Base-by-base conservation (phyloP, 495 filamentous ascomycete genomes). In the Saxispiralis lemnorum region DNA sequence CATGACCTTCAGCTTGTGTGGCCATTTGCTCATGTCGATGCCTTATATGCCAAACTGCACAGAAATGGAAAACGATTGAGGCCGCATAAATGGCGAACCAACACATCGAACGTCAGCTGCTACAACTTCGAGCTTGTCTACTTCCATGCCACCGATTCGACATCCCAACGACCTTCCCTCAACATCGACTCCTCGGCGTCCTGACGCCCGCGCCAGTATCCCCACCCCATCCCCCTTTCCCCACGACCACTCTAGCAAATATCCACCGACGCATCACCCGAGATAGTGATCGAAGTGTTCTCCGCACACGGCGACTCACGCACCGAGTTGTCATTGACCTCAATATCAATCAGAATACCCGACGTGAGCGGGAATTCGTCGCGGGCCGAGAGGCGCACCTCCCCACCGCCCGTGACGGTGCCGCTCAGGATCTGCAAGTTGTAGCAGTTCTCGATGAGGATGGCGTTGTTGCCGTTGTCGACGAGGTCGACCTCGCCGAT, bases 381-480 rank as follows among this genome's bases (percentile, higher is more conserved):
- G 20, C 65, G 51, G 2, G 64, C 62, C 10, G 64, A 35, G 20
- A 68, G 31, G 14, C 65, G 53, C 15, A 68, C 63, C 56, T 68
- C 64, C 0, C 65, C 65, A 1, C 65, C 65, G 1, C 65, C 65
- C 3, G 56, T 50, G 33, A 68, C 62, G 4, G 54, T 66, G 0
- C 65, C 65, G n/a, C 61, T 49, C 5, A 45, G 47, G 50, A 68
- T 68, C 1, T 40, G 44, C 7, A 68, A 37, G 31, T 63, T 63
- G 47, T 68, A 68, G 55, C 65, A 66, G 44, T 68, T 68, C 54
- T 68, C 65, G 28, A 68, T 63, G 35, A 68, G 56, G 19, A 68
- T 61, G 19, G 65, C 60, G 32, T 68, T 68, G 44, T 66, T 66
- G 6, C 62, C 65, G 45, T 66, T 68, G 47, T 50, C 49, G 6